Percentiles rank a stretch among this genome's conserved stretches.
These are phyloP conservation scores for Desmodesmus armatus DNA, from an alignment of 139 green algal genomes.

Conservation along the genomic window DNA sequence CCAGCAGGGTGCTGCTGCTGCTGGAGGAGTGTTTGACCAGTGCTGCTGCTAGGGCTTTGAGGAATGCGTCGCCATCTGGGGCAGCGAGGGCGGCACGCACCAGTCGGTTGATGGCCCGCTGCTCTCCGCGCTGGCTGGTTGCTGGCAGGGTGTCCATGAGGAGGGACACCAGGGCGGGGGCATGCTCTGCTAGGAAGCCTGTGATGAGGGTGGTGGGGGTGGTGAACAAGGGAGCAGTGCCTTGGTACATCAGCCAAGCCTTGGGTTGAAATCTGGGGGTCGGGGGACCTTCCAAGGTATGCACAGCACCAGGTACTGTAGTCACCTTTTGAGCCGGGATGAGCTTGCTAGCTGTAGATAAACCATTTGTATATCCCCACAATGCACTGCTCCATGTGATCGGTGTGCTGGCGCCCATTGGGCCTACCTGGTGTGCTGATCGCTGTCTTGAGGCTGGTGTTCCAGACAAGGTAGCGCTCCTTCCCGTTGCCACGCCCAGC, in stretches of 20 bases:
- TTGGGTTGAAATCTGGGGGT: too few species aligned
- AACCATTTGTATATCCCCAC: too few species aligned
- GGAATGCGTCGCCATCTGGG: constrained; percentile 58
- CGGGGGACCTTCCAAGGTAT: too few species aligned
- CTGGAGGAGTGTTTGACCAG: too few species aligned
- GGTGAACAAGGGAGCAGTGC: neutral
- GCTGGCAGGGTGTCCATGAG: constrained; percentile 44
- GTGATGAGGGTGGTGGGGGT: constrained; percentile 3
- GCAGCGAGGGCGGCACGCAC: constrained; percentile 38
- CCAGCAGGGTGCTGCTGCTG: constrained; percentile 33
- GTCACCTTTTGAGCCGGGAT: too few species aligned
- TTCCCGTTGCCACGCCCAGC: too few species aligned
- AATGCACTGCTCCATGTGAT: too few species aligned
- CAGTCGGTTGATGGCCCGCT: constrained; percentile 36
- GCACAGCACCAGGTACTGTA: too few species aligned
- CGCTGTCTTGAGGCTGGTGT: constrained; percentile 43
- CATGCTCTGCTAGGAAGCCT: constrained; percentile 68
- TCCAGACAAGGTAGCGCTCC: constrained; percentile 47
- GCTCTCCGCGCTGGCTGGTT: constrained; percentile 40
- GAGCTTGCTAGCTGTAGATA: too few species aligned
- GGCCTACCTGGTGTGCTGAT: constrained; percentile 38
- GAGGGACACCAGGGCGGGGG: constrained; percentile 54
- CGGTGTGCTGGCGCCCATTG: too few species aligned
- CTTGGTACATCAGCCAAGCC: too few species aligned
- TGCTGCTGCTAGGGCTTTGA: constrained; percentile 65